These are phyloP conservation scores for Mrakia blollopis DNA, from an alignment of 768 basidiomycete genomes.

Conservation along the genomic window DNA sequence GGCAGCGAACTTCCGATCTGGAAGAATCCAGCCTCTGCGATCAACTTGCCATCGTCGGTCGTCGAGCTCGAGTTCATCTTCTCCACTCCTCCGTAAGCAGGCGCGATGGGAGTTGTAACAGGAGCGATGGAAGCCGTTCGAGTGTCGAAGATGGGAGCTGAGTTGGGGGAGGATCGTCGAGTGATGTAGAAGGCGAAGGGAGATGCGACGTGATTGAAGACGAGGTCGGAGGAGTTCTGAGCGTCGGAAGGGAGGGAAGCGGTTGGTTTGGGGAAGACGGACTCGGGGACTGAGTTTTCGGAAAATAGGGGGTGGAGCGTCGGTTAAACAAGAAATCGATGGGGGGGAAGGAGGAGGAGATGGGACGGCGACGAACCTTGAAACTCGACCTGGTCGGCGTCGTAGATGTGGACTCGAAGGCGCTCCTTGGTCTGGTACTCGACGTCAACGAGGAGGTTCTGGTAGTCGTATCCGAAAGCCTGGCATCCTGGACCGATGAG, in stretches of 20 bases:
- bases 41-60: constrained; percentile 35
- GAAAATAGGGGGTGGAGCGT: not conserved
- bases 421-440: constrained; percentile 50
- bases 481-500: constrained; percentile 48
- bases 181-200: constrained; percentile 81
- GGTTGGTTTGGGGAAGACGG: constrained; percentile 57
- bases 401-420: constrained; percentile 46
- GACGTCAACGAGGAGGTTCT: constrained; percentile 43
- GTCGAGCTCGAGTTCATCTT: constrained; percentile 17
- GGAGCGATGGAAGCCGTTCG: constrained; percentile 57
- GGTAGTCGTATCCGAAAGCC: constrained; percentile 57
- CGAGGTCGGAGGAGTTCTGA: constrained; percentile 58
- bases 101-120: constrained; percentile 47
- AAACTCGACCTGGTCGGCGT: constrained; percentile 53
- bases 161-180: constrained; percentile 40
- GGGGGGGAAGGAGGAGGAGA: not conserved
- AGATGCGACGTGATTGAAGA: constrained; percentile 58
- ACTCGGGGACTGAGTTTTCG: constrained; percentile 51
- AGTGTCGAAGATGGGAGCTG: constrained; percentile 60
- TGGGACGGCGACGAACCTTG: constrained; percentile 42
- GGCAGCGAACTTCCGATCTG: constrained; percentile 64
- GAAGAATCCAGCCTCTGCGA: constrained; percentile 73
- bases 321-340: not conserved
- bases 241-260: constrained; percentile 51
- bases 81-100: constrained; percentile 22